Evolutionary conservation across 2,329 filamentous ascomycete species (phyloP).

Genomic region (Fusarium keratoplasticum): DNA sequence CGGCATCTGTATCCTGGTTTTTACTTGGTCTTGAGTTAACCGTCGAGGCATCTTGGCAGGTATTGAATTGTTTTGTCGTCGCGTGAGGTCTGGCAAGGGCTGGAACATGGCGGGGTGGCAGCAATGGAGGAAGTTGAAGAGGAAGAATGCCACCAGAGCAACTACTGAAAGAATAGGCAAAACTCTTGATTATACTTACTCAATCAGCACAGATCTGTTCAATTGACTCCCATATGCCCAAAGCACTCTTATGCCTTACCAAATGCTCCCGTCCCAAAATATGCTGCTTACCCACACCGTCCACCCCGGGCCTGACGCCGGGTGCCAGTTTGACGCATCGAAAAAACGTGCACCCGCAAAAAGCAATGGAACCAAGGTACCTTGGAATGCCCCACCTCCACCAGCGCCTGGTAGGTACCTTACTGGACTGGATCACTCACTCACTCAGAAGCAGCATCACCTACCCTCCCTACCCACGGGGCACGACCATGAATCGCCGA

Average conservation of each 20-base stretch:
- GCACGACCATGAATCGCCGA: slow-evolving; percentile 43
- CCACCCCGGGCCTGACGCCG: slow-evolving; percentile 21
- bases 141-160: neutral
- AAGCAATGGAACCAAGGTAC: slow-evolving; percentile 27
- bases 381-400: slow-evolving; percentile 31
- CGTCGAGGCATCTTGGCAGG: slow-evolving; percentile 31
- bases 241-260: neutral
- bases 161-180: neutral
- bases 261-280: slow-evolving; percentile 15
- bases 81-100: slow-evolving; percentile 27
- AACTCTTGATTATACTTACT: neutral
- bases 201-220: neutral
- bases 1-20: slow-evolving; percentile 30
- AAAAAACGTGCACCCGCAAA: slow-evolving; percentile 14
- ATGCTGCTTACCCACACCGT: slow-evolving; percentile 11
- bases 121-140: neutral
- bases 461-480: neutral
- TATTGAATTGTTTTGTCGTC: slow-evolving; percentile 25
- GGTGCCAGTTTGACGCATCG: slow-evolving; percentile 36
- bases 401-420: slow-evolving; percentile 4
- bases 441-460: slow-evolving; percentile 25
- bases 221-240: neutral
- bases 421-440: slow-evolving; percentile 12
- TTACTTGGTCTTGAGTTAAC: slow-evolving; percentile 7
- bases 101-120: neutral